A percentile compares a stretch with the other conserved stretches of the same genome.
Conservation (phyloP, 306 rosid genomes). For the Carpinus viminea region DNA sequence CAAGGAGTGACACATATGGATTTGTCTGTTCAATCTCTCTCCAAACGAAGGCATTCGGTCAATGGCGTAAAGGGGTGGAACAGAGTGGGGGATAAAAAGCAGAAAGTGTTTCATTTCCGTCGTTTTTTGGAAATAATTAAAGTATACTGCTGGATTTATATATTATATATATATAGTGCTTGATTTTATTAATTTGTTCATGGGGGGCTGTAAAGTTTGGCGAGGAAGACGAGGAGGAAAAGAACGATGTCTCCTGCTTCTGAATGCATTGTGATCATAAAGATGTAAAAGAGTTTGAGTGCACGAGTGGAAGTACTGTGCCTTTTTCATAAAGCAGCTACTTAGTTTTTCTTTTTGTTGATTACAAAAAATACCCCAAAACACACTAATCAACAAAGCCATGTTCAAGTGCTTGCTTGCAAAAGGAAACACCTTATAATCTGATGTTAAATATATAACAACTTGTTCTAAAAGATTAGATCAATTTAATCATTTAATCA, state of each 20-base stretch:
- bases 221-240: conserved; percentile 21
- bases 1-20: conserved; percentile 25
- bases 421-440: too few relatives aligned
- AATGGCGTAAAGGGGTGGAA: conserved; percentile 28
- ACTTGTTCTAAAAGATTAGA: too few relatives aligned
- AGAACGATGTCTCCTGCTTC: conserved; percentile 1
- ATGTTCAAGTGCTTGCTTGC: too few relatives aligned
- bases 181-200: conserved; percentile 23
- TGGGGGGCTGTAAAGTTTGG: conserved; percentile 20
- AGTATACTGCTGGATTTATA: conserved; percentile 17
- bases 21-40: conserved; percentile 25
- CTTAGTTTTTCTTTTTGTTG: background rate
- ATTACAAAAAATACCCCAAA: background rate
- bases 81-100: conserved; percentile 40
- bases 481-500: too few relatives aligned
- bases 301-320: conserved; percentile 9
- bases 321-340: background rate
- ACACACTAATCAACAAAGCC: too few relatives aligned
- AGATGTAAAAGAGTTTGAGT: conserved; percentile 15
- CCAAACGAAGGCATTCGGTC: conserved; percentile 26
- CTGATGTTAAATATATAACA: too few relatives aligned
- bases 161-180: conserved; percentile 29
- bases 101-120: conserved; percentile 34
- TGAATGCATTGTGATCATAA: too few relatives aligned
- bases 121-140: conserved; percentile 40